These are phyloP conservation scores for Hanseniaspora uvarum DNA, from an alignment of 1,139 yeast species.

Conservation along the genomic window DNA sequence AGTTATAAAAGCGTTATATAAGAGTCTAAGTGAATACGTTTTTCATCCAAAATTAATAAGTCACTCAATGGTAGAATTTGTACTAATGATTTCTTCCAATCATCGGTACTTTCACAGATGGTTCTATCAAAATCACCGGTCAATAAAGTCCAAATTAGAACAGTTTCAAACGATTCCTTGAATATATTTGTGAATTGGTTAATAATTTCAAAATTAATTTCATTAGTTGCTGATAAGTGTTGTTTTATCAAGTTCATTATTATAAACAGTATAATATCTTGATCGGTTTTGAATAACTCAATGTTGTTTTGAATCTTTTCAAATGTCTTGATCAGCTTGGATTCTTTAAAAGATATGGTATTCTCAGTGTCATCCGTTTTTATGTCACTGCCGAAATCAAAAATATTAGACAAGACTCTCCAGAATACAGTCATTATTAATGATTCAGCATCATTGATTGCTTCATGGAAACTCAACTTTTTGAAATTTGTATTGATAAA, in stretches of 20 bases:
- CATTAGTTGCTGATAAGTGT: neutral
- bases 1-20: constrained; percentile 19
- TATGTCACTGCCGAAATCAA: constrained; percentile 2
- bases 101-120: constrained; percentile 31
- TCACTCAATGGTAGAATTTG: constrained; percentile 49
- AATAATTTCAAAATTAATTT: neutral
- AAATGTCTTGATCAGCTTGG: neutral
- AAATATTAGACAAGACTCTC: constrained; percentile 3
- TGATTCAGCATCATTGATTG: constrained; percentile 1
- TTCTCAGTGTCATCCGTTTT: constrained; percentile 6
- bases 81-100: constrained; percentile 49
- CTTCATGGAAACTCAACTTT: constrained; percentile 2
- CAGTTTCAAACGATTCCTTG: constrained; percentile 48
- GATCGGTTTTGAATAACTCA: neutral
- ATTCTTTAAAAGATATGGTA: neutral
- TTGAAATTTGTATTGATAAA: neutral
- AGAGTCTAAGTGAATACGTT: constrained; percentile 30
- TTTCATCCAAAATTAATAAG: constrained; percentile 26
- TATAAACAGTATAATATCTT: neutral
- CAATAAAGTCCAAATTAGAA: constrained; percentile 42
- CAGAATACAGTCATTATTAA: constrained; percentile 6
- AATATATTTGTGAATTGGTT: constrained; percentile 1
- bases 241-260: neutral
- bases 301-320: neutral
- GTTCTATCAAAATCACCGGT: constrained; percentile 43